These are phyloP conservation scores for Hygrophoropsis aurantiaca DNA, from an alignment of 768 basidiomycete species.

Conservation along the genomic window DNA sequence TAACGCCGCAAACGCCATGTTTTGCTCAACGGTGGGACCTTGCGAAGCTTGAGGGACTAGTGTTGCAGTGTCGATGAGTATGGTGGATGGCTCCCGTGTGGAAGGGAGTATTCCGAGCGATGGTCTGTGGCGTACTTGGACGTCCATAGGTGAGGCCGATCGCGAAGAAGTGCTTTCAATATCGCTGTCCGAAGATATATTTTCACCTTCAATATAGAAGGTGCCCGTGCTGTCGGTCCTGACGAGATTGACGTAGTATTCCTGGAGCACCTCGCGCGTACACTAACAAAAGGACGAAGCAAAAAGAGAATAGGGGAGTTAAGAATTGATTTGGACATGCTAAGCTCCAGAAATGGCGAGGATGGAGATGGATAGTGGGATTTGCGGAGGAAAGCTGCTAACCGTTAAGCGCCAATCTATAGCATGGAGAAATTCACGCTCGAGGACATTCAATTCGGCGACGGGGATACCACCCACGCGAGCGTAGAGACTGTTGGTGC, in stretches of 20 bases:
- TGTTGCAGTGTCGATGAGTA: conserved; percentile 37
- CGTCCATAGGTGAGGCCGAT: conserved; percentile 24
- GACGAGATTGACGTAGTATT: conserved; percentile 93
- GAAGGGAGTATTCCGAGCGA: conserved; percentile 25
- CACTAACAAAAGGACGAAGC: conserved; percentile 55
- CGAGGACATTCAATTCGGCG: conserved; percentile 89
- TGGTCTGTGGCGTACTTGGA: conserved; percentile 23
- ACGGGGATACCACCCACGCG: conserved; percentile 94
- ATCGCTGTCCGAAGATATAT: conserved; percentile 24
- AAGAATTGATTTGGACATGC: conserved; percentile 5
- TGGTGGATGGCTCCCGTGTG: conserved; percentile 32
- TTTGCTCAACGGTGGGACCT: conserved; percentile 77
- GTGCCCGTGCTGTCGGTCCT: conserved; percentile 71
- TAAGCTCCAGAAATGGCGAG: not conserved
- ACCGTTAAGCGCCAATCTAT: conserved; percentile 97
- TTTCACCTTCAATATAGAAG: conserved; percentile 50
- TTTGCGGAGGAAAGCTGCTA: conserved; percentile 41
- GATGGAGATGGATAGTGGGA: conserved; percentile 3
- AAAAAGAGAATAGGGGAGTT: conserved; percentile 21
- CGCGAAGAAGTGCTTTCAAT: conserved; percentile 25
- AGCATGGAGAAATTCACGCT: conserved; percentile 87
- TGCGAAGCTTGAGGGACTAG: conserved; percentile 43
- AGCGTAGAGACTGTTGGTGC: conserved; percentile 92
- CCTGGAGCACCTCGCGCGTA: conserved; percentile 85
- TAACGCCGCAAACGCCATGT: conserved; percentile 77